These are phyloP conservation scores for Kluyveromyces lactis DNA, from an alignment of 805 yeast genomes.

Conservation along the genomic window DNA sequence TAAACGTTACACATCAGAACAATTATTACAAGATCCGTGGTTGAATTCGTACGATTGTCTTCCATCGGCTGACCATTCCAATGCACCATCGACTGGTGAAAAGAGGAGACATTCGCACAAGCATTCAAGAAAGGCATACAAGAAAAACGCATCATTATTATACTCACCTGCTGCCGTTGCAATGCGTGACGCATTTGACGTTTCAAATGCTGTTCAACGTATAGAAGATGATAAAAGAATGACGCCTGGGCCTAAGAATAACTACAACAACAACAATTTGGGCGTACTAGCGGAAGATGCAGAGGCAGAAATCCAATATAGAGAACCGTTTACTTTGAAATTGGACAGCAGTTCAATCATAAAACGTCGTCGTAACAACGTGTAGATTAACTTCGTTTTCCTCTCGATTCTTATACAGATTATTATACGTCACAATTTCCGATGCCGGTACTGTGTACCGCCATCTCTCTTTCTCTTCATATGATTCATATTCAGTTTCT, in stretches of 20 bases:
- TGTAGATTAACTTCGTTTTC: background rate
- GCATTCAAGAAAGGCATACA: constrained; percentile 11
- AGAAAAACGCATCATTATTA: constrained; percentile 21
- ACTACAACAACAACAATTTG: constrained; percentile 6
- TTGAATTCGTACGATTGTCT: constrained; percentile 26
- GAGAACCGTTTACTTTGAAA: constrained; percentile 29
- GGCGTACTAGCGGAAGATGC: constrained; percentile 27
- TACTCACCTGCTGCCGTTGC: constrained; percentile 74
- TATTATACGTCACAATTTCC: too few relatives aligned
- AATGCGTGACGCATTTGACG: constrained; percentile 78
- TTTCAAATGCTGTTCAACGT: constrained; percentile 79
- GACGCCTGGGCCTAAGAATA: constrained; percentile 5
- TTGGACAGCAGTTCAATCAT: constrained; percentile 34
- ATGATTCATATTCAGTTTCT: too few relatives aligned
- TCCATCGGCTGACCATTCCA: background rate
- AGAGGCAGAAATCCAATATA: constrained; percentile 24
- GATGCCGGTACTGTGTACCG: too few relatives aligned
- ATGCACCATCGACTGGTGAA: constrained; percentile 4
- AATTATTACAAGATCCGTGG: constrained; percentile 70
- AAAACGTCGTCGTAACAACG: constrained; percentile 27
- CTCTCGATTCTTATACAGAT: too few relatives aligned
- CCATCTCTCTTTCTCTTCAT: too few relatives aligned
- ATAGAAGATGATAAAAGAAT: constrained; percentile 49
- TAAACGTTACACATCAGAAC: constrained; percentile 58
- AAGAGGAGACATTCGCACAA: constrained; percentile 12